A percentile compares a stretch with the other conserved stretches of the same genome.
phyloP scores from a whole-genome alignment of 768 basidiomycete genomes.

The Hericium alpestre region DNA sequence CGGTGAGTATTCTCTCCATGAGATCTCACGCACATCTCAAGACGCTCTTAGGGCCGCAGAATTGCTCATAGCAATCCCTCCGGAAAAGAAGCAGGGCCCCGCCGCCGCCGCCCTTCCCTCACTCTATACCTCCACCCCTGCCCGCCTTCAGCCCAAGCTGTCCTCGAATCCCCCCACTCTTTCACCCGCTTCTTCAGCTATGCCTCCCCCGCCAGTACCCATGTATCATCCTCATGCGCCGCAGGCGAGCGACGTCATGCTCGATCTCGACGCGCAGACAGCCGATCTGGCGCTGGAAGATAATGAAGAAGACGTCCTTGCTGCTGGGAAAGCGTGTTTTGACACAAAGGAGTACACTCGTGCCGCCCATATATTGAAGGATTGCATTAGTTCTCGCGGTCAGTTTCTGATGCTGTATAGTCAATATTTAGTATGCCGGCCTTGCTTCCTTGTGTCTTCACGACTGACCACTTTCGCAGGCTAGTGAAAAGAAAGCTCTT shows the following conservation, averaged over 20 bases:
- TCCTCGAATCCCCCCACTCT: neutral
- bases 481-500: slow-evolving; percentile 72
- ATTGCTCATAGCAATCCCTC: slow-evolving; percentile 48
- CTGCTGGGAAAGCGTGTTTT: slow-evolving; percentile 63
- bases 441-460: slow-evolving; percentile 1
- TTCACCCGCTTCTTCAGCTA: slow-evolving; percentile 19
- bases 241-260: slow-evolving; percentile 3
- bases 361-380: slow-evolving; percentile 52
- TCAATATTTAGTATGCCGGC: slow-evolving; percentile 66
- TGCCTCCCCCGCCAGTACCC: slow-evolving; percentile 7
- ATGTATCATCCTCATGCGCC: slow-evolving; percentile 6
- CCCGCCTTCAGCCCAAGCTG: slow-evolving; percentile 24
- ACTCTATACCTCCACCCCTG: slow-evolving; percentile 54
- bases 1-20: slow-evolving; percentile 37
- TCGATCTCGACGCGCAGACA: neutral
- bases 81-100: slow-evolving; percentile 29
- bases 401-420: slow-evolving; percentile 73
- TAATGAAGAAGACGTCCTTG: slow-evolving; percentile 62
- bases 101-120: slow-evolving; percentile 16
- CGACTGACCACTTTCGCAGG: slow-evolving; percentile 30
- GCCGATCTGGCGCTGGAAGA: slow-evolving; percentile 29
- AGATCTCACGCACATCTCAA: neutral
- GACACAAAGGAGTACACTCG: slow-evolving; percentile 71
- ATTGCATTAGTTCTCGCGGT: slow-evolving; percentile 61
- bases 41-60: slow-evolving; percentile 57